Base-by-base conservation (phyloP, 768 basidiomycete genomes). In the Russula brevipes region DNA sequence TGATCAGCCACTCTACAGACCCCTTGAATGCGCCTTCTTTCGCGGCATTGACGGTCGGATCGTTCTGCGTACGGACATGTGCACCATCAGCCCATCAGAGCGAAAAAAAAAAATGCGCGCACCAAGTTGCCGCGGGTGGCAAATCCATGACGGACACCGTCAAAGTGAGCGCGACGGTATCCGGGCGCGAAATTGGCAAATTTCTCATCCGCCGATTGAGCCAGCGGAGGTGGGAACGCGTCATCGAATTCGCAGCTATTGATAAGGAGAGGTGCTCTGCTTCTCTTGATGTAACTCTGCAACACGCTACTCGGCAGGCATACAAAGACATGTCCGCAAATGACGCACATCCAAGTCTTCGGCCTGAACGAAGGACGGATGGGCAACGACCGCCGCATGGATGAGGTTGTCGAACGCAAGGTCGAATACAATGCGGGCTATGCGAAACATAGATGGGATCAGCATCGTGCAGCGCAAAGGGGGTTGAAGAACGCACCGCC, bases 121-220 rank as follows among this genome's bases (percentile, higher is more conserved):
- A 73, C 72, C 46, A 68, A 45, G 54, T 73, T 72, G 4, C 80
- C 80, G 7, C 81, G 78, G 4, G 78, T 38, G 12, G 59, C 57
- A 35, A 83, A 83, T 3, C 82, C 81, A 59, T 83, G 82, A 0
- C 64, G 46, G 16, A 77, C 78, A 0, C 81, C 78, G 0, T 73
- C 69, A 14, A 61, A 77, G 57, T 73, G 73, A 60, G 71, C 73
- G 44, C 74, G 64, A 60, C 71, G 70, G 65, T 79, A 79, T 42
- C 74, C 78, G 10, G 76, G 74, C 10, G 68, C 69, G 58, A 75
- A 76, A 62, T 70, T 71, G 10, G 73, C 76, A 33, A 81, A 66
- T 53, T 81, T 71, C 61, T 75, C 70, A 54, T 78, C 77, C 3
- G 76, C 74, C 47, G 68, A 65, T 9, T 64, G 67, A 63, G 76